phyloP scores from a whole-genome alignment of 1,139 yeast species.

The Sugiyamaella novakii region DNA sequence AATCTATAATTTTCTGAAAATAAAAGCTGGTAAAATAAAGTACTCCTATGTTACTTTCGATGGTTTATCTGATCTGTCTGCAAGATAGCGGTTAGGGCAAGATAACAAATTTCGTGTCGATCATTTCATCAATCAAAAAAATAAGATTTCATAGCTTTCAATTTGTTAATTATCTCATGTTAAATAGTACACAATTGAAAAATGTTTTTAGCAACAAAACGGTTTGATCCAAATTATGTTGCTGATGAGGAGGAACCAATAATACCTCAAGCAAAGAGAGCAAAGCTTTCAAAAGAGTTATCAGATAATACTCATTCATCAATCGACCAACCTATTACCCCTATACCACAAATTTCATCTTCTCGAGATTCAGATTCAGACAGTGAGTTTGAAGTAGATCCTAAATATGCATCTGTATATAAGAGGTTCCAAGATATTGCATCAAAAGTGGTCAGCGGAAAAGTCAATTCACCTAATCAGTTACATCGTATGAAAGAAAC shows the following conservation, averaged over 20 bases:
- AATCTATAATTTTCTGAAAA: too few species aligned
- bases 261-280: slow-evolving; percentile 14
- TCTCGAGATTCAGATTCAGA: too few species aligned
- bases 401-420: slow-evolving; percentile 29
- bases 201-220: slow-evolving; percentile 29
- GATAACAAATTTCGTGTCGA: slow-evolving; percentile 2
- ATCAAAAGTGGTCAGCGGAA: slow-evolving; percentile 12
- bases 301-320: too few species aligned
- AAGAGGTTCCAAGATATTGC: slow-evolving; percentile 24
- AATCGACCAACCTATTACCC: neutral
- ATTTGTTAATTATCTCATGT: too few species aligned
- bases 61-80: too few species aligned
- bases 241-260: slow-evolving; percentile 25
- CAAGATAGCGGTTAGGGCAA: slow-evolving; percentile 4
- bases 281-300: slow-evolving; percentile 11
- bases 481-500: slow-evolving; percentile 20
- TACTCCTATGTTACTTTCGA: too few species aligned
- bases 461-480: slow-evolving; percentile 1
- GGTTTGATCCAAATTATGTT: slow-evolving; percentile 30
- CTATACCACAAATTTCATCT: slow-evolving; percentile 6
- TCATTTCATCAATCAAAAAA: too few species aligned
- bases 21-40: too few species aligned
- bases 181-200: too few species aligned
- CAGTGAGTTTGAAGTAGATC: slow-evolving; percentile 23
- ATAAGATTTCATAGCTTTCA: too few species aligned